Evolutionary conservation across 306 rosid species (phyloP).

Genomic region (Rubus parviflorus): DNA sequence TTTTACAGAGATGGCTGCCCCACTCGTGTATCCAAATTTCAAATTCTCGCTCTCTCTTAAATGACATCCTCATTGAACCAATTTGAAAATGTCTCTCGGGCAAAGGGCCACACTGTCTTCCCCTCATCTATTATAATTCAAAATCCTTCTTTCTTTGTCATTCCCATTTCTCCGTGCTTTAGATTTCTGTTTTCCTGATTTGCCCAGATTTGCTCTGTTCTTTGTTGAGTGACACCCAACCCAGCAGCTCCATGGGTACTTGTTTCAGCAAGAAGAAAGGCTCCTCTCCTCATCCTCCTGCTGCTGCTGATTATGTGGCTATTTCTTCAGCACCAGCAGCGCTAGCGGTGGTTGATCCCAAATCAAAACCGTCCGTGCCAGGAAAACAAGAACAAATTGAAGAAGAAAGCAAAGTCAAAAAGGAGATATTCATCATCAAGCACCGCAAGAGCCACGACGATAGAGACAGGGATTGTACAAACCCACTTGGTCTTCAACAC

Average conservation of each 20-base stretch:
- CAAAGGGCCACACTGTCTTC: conserved; percentile 8
- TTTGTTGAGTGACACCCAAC: conserved; percentile 12
- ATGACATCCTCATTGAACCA: conserved; percentile 6
- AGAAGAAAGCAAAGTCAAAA: conserved; percentile 41
- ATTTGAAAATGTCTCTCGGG: conserved; percentile 43
- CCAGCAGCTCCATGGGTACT: conserved; percentile 55
- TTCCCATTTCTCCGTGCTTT: background rate
- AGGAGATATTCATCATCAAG: conserved; percentile 74
- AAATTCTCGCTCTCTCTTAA: conserved; percentile 36
- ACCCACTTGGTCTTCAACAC: conserved; percentile 13
- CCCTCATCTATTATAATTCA: conserved; percentile 27
- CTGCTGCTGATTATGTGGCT: conserved; percentile 22
- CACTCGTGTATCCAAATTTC: conserved; percentile 40
- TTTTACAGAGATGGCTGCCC: background rate
- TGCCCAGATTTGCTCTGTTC: background rate
- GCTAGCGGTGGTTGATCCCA: conserved; percentile 25
- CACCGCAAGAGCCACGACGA: conserved; percentile 87
- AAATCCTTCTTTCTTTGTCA: conserved; percentile 8
- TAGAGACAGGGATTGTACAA: conserved; percentile 39
- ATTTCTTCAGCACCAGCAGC: conserved; percentile 29
- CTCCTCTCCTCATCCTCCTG: conserved; percentile 17
- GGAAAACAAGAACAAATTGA: conserved; percentile 28
- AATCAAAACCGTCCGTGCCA: conserved; percentile 9
- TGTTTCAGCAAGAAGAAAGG: conserved; percentile 83
- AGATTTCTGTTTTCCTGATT: background rate